Base-by-base conservation (phyloP, 2,329 filamentous ascomycete genomes). In the Xylaria multiplex region DNA sequence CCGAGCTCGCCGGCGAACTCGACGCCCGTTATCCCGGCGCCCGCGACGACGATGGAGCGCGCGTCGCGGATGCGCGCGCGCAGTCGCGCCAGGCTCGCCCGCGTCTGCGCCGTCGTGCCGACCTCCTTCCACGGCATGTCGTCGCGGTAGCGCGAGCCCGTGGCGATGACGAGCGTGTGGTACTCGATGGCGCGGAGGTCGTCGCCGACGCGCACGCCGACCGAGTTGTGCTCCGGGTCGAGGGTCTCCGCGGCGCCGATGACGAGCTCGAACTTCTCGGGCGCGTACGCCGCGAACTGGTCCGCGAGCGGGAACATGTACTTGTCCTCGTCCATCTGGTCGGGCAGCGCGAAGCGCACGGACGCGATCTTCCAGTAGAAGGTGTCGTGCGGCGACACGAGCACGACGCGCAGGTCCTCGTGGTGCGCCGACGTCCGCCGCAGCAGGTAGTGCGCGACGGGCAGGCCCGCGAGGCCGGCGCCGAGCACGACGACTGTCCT, bases 131-230 rank as follows among this genome's bases (percentile, higher is more conserved):
- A 88, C 0, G 86, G 85, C 76, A 84, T 78, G 65, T 73, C 76
- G 4, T 79, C 80, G 24, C 72, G 76, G 37, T 80, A 79, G 32
- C 78, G 77, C 2, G 83, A 76, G 7, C 87, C 87, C 2, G 86
- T 89, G 9, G 86, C 85, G 49, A 89, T 76, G 66, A 89, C 72
- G 13, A 88, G 77, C 24, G 81, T 81, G 69, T 87, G 81, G 71
- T 88, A 89, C 22, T 66, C 65, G 61, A 87, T 72, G 16, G 13
- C 32, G 35, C 62, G 52, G n/a, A 62, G 43, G 9, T 49, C 50
- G n/a, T 75, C 78, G 4, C 74, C 78, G 37, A 78, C 74, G 24
- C 76, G 69, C 14, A 87, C 78, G 1, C 73, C 74, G 27, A 88
- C 81, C 0, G 74, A 77, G 67, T 83, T 84, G 52, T 67, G 67